phyloP scores from a whole-genome alignment of 2,329 filamentous ascomycete genomes.

The Amphichorda felina region DNA sequence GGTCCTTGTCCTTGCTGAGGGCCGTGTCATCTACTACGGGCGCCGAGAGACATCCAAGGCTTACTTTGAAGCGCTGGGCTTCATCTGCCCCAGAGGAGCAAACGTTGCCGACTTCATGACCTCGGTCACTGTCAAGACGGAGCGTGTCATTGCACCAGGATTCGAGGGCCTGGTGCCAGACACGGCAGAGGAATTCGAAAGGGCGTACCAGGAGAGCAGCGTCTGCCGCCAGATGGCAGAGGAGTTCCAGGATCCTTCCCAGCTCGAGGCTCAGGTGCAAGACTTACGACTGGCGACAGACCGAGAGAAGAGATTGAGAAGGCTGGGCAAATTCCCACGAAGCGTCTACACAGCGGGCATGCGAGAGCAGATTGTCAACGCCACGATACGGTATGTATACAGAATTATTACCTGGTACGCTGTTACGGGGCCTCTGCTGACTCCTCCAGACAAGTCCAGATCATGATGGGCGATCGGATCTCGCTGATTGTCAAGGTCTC shows the following conservation, averaged over 20 bases:
- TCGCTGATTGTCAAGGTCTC: conserved; percentile 25
- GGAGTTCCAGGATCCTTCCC: conserved; percentile 7
- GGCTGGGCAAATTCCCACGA: conserved; percentile 7
- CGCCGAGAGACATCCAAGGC: conserved; percentile 45
- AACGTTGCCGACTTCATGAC: conserved; percentile 61
- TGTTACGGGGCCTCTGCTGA: not conserved
- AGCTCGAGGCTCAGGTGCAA: conserved; percentile 26
- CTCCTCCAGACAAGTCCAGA: conserved; percentile 18
- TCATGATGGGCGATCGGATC: conserved; percentile 17
- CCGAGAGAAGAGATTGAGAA: conserved; percentile 11
- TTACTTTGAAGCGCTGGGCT: conserved; percentile 58
- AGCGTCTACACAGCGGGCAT: conserved; percentile 13
- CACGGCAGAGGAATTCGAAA: conserved; percentile 47
- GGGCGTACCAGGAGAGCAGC: conserved; percentile 29
- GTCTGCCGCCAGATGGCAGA: conserved; percentile 13
- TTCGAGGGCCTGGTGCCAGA: conserved; percentile 46
- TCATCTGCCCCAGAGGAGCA: conserved; percentile 32
- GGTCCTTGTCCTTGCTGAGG: conserved; percentile 56
- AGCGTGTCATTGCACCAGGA: conserved; percentile 46
- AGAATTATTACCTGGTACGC: no score
- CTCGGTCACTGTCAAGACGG: conserved; percentile 51
- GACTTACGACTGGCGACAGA: conserved; percentile 19
- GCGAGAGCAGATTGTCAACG: conserved; percentile 16
- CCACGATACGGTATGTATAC: conserved; percentile 31
- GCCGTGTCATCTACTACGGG: conserved; percentile 55